Evolutionary conservation across 306 rosid genomes (phyloP), one percentile per base, ranked within the genome.

Genomic region (Oemleria cerasiformis): DNA sequence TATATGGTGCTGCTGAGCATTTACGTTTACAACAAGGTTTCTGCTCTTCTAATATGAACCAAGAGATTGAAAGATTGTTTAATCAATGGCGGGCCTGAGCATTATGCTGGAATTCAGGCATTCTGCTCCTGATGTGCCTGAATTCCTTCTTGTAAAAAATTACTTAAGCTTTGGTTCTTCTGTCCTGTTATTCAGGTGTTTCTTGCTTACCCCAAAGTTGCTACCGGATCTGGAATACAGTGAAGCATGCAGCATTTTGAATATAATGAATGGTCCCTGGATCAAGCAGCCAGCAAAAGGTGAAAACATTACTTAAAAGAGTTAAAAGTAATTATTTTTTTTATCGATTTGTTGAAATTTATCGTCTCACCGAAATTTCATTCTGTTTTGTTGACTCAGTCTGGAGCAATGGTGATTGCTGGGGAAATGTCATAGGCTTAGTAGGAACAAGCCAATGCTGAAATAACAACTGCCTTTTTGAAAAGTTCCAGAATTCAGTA

Each of bases 201-300:
- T 94, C 84, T 82, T 94, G 75, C 92, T 94, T 23, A 94, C 98
- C 47, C 97, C 97, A 2, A 91, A 94, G 87, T 83, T 94, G 85
- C 86, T 91, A 20, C 96, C 96, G 9, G 91, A 89, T 70, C 80
- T 94, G 66, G 92, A 88, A 57, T 94, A 94, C 79, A 83, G 98
- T 39, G 98, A 87, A 71, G 98, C 90, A 15, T 94, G 98, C 79
- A 91, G 91, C 62, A 79, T 91, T 77, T 63, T 94, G 77, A 94
- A 91, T 81, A 90, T 94, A 67, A 83, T 91, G 94, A 91, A 85
- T 75, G 97, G 98, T 12, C 97, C 97, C 62, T 91, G 95, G 94
- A 86, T 89, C 42, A 87, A 81, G 57, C 77, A 89, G 73, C 77
- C 94, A 25, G 77, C 96, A 0, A 80, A 86, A 77, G 95, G 98